phyloP scores from a whole-genome alignment of 1,284 basidiomycete species.

The Porodaedalea pini region DNA sequence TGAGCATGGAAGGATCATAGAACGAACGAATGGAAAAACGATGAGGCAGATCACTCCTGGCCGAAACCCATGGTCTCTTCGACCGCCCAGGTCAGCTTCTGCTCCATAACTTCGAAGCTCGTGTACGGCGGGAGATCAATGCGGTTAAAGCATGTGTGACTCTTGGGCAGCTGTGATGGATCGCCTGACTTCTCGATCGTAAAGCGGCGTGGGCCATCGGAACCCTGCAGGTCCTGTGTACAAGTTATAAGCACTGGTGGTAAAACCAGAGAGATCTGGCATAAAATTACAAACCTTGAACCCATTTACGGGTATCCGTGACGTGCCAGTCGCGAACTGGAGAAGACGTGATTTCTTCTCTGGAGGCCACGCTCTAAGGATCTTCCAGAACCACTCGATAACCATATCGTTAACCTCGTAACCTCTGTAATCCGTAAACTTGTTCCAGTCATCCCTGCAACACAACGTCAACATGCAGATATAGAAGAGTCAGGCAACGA shows the following conservation, averaged over 20 bases:
- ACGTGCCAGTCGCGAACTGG: constrained; percentile 92
- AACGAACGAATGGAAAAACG: constrained; percentile 24
- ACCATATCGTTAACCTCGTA: constrained; percentile 81
- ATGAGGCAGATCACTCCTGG: constrained; percentile 45
- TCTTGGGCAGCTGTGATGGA: constrained; percentile 81
- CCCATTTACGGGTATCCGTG: constrained; percentile 72
- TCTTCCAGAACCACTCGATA: constrained; percentile 98
- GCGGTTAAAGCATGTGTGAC: constrained; percentile 83
- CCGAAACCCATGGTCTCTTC: constrained; percentile 76
- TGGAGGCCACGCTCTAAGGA: constrained; percentile 87
- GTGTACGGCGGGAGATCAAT: constrained; percentile 86
- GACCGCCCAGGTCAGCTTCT: constrained; percentile 81
- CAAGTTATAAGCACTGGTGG: constrained; percentile 46
- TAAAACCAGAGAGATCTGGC: neutral
- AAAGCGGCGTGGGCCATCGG: constrained; percentile 86
- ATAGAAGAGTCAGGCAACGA: too few relatives aligned
- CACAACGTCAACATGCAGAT: too few relatives aligned
- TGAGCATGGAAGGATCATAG: constrained; percentile 16
- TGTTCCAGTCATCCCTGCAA: constrained; percentile 68
- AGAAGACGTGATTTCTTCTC: constrained; percentile 88
- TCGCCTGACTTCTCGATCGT: constrained; percentile 90
- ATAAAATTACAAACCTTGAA: constrained; percentile 15
- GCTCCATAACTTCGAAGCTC: constrained; percentile 77
- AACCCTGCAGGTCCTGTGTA: constrained; percentile 93
- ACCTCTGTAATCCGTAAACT: constrained; percentile 72